Conservation (phyloP, 352 stramenopile species). For the Phytophthora vignae region DNA sequence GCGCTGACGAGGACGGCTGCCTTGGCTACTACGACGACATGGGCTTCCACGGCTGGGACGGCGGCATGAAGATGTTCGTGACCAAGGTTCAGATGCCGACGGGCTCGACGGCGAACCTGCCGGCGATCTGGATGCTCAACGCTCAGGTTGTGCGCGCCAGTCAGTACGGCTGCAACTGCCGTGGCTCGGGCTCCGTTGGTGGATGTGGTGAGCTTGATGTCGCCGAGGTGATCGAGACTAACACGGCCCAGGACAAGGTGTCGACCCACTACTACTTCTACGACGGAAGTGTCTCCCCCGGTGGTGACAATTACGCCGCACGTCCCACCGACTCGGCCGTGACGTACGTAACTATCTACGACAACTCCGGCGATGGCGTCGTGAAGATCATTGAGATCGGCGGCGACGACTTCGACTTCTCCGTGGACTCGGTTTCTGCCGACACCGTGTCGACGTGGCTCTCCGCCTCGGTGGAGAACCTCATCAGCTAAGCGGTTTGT, state of each 20-base stretch:
- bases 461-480: conserved; percentile 44
- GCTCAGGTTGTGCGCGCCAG: conserved; percentile 70
- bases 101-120: conserved; percentile 55
- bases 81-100: conserved; percentile 75
- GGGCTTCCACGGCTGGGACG: conserved; percentile 74
- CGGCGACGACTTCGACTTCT: conserved; percentile 57
- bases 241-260: conserved; percentile 56
- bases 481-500: conserved; percentile 36
- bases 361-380: conserved; percentile 48
- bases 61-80: conserved; percentile 84
- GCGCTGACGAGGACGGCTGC: conserved; percentile 50
- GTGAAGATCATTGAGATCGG: conserved; percentile 63
- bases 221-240: conserved; percentile 80
- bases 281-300: conserved; percentile 55
- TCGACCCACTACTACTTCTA: conserved; percentile 85
- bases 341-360: conserved; percentile 67
- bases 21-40: conserved; percentile 75
- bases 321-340: conserved; percentile 42
- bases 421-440: conserved; percentile 37
- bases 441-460: conserved; percentile 48
- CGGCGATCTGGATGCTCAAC: conserved; percentile 85
- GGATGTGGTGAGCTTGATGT: conserved; percentile 81
- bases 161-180: conserved; percentile 86
- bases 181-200: conserved; percentile 51
- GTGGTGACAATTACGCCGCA: conserved; percentile 56